phyloP scores from a whole-genome alignment of 495 filamentous ascomycete genomes.

The Penicillium malachiteum region DNA sequence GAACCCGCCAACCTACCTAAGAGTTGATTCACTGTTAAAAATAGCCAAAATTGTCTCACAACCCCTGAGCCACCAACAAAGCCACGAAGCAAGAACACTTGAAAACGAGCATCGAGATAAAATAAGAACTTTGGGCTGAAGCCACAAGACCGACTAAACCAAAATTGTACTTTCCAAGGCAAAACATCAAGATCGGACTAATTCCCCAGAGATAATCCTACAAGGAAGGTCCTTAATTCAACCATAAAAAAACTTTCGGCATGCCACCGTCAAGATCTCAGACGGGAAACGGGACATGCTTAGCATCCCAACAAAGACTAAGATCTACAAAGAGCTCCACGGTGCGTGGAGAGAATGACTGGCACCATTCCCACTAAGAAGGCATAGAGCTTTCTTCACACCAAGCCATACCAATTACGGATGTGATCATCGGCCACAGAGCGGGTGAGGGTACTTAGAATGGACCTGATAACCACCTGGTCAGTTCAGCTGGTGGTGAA shows the following conservation, averaged over 20 bases:
- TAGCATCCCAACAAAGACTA: slow-evolving; percentile 5
- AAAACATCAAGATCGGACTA: background rate
- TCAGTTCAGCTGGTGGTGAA: slow-evolving; percentile 12
- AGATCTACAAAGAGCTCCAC: slow-evolving; percentile 11
- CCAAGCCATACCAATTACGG: slow-evolving; percentile 1
- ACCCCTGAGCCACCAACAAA: slow-evolving; percentile 18
- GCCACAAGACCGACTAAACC: background rate
- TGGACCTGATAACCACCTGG: background rate
- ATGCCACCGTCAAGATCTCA: background rate
- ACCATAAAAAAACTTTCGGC: slow-evolving; percentile 1
- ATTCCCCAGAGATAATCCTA: background rate
- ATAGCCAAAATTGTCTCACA: slow-evolving; percentile 18
- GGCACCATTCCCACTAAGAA: slow-evolving; percentile 3
- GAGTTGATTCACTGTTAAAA: background rate
- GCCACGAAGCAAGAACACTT: background rate
- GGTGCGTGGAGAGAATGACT: background rate
- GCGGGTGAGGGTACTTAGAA: background rate
- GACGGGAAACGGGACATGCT: slow-evolving; percentile 5
- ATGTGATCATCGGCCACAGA: slow-evolving; percentile 10
- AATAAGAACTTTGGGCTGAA: background rate
- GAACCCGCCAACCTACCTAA: too few species aligned
- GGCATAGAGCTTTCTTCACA: slow-evolving; percentile 9
- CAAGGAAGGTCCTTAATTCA: slow-evolving; percentile 15
- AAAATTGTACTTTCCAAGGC: background rate
- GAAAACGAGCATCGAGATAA: background rate